Evolutionary conservation across 2,329 filamentous ascomycete genomes (phyloP).

Genomic region (Seiridium unicorne): DNA sequence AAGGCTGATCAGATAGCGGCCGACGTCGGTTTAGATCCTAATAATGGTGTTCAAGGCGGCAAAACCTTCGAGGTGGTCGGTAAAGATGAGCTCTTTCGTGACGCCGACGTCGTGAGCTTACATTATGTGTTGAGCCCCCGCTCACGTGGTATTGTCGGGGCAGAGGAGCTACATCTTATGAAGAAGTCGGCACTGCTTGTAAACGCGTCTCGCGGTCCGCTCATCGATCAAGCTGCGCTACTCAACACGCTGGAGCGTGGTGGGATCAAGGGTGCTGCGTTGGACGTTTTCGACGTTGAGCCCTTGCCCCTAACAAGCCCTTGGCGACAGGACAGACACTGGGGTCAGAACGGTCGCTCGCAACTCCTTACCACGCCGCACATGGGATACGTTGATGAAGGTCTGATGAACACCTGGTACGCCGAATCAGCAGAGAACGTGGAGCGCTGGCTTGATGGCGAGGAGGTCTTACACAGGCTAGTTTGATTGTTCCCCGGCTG

Average conservation of each 20-base stretch:
- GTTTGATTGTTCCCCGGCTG: conserved; percentile 2
- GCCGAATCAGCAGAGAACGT: conserved; percentile 64
- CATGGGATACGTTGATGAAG: conserved; percentile 71
- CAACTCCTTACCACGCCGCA: conserved; percentile 67
- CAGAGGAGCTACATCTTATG: conserved; percentile 57
- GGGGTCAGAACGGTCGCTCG: conserved; percentile 59
- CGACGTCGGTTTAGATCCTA: conserved; percentile 44
- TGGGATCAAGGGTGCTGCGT: conserved; percentile 61
- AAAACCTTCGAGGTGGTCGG: conserved; percentile 54
- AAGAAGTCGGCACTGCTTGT: conserved; percentile 62
- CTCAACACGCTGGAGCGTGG: conserved; percentile 57
- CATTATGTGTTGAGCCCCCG: conserved; percentile 67
- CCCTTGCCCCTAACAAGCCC: conserved; percentile 63
- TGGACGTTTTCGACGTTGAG: conserved; percentile 75
- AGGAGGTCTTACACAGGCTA: conserved; percentile 13
- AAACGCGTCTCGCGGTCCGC: conserved; percentile 69
- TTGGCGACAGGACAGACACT: conserved; percentile 65
- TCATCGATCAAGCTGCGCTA: conserved; percentile 66
- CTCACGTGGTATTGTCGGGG: conserved; percentile 57
- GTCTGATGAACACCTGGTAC: conserved; percentile 65
- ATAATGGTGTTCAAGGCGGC: conserved; percentile 17
- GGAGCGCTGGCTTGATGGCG: conserved; percentile 39
- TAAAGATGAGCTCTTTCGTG: conserved; percentile 61
- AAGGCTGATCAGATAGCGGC: conserved; percentile 56
- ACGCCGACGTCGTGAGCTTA: conserved; percentile 65